phyloP scores from a whole-genome alignment of 805 yeast species.

The Grigorovia transvaalensis region DNA sequence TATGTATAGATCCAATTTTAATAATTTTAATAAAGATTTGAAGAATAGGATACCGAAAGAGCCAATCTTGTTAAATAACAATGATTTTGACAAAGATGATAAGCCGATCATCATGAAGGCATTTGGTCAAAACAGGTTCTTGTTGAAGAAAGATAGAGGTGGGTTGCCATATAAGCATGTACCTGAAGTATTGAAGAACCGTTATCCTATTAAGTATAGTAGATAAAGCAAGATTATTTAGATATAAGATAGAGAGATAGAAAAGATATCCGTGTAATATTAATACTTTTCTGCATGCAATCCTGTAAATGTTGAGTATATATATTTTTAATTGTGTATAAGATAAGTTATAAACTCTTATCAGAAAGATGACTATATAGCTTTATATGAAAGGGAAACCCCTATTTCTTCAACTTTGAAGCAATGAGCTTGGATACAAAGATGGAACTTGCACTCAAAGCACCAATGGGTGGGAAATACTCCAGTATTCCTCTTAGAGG shows the following conservation, averaged over 20 bases:
- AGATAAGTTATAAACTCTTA: too few relatives aligned
- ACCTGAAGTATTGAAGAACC: conserved; percentile 23
- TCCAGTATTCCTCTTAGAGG: conserved; percentile 23
- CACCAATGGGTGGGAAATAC: conserved; percentile 35
- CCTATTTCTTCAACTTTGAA: conserved; percentile 1
- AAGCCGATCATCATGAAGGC: conserved; percentile 25
- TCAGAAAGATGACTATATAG: background rate
- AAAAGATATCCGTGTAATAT: too few relatives aligned
- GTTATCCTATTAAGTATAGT: conserved; percentile 12
- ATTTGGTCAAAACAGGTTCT: conserved; percentile 25
- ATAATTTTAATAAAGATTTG: conserved; percentile 18
- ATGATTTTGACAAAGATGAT: conserved; percentile 4
- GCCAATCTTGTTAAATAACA: conserved; percentile 16
- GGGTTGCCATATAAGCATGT: conserved; percentile 28
- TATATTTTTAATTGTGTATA: background rate
- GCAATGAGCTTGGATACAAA: conserved; percentile 17
- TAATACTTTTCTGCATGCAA: background rate
- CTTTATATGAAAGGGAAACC: background rate
- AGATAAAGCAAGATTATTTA: background rate
- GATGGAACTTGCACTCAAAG: conserved; percentile 24
- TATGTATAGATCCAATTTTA: conserved; percentile 18
- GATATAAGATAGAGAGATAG: background rate
- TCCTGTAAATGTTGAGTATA: too few relatives aligned
- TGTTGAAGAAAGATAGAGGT: conserved; percentile 27
- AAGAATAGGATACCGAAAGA: conserved; percentile 21